Percentiles rank a stretch among this genome's conserved stretches.
These are phyloP conservation scores for Venturia carpophila DNA, from an alignment of 2,329 filamentous ascomycete genomes.

Conservation along the genomic window DNA sequence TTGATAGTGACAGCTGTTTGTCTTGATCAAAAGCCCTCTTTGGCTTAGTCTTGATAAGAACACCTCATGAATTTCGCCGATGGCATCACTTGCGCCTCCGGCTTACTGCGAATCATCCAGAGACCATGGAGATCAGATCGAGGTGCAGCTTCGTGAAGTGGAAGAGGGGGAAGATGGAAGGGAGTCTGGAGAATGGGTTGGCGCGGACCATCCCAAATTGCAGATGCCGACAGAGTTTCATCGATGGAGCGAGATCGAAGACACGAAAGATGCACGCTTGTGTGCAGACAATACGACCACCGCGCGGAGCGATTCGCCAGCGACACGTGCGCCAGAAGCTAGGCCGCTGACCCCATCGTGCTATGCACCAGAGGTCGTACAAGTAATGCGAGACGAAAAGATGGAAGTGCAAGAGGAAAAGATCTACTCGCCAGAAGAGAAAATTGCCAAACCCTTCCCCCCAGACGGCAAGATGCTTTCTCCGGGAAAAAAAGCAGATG, in stretches of 20 bases:
- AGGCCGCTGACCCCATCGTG: background rate
- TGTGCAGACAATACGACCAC: background rate
- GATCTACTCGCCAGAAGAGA: constrained; percentile 4
- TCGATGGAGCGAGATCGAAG: constrained; percentile 3
- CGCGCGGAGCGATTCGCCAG: background rate
- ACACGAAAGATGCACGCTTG: background rate
- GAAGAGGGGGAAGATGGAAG: background rate
- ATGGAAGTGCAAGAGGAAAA: background rate
- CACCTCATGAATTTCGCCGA: background rate
- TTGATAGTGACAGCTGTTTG: background rate
- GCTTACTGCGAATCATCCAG: background rate
- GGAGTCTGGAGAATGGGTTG: constrained; percentile 2
- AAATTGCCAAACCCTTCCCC: background rate
- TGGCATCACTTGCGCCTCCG: background rate
- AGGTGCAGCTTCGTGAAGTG: background rate
- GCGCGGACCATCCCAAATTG: background rate
- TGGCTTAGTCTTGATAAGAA: background rate
- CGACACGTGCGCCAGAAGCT: background rate
- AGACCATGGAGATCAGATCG: background rate
- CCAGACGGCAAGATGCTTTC: background rate
- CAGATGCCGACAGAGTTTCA: background rate
- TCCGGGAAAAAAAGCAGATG: background rate
- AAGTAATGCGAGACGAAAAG: background rate
- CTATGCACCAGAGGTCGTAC: background rate
- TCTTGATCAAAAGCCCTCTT: background rate